These are phyloP conservation scores for Neurospora crassa DNA, from an alignment of 2,329 filamentous ascomycete species.

Conservation along the genomic window DNA sequence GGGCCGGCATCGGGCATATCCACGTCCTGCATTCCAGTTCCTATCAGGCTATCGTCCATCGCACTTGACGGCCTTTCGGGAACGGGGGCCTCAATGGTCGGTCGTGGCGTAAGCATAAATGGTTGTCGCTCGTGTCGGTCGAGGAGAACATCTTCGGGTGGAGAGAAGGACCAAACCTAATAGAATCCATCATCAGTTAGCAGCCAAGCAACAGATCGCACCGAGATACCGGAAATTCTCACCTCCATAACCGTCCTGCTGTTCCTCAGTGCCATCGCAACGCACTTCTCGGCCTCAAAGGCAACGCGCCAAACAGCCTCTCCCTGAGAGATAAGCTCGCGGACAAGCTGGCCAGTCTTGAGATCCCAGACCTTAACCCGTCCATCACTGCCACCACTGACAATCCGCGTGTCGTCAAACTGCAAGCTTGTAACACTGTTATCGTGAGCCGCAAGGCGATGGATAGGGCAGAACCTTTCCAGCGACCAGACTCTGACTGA, in stretches of 20 bases:
- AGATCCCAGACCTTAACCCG: slow-evolving; percentile 98
- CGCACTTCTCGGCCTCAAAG: slow-evolving; percentile 96
- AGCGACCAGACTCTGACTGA: slow-evolving; percentile 95
- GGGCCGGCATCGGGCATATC: slow-evolving; percentile 48
- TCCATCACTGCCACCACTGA: slow-evolving; percentile 94
- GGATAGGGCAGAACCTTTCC: slow-evolving; percentile 81
- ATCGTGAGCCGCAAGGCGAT: slow-evolving; percentile 90
- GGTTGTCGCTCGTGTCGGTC: slow-evolving; percentile 42
- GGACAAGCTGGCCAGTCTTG: slow-evolving; percentile 79
- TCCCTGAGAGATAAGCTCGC: slow-evolving; percentile 82
- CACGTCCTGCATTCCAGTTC: slow-evolving; percentile 34
- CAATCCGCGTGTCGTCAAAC: slow-evolving; percentile 91
- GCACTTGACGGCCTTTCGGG: slow-evolving; percentile 42
- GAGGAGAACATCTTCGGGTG: slow-evolving; percentile 59
- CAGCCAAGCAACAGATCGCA: neutral
- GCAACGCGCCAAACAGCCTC: slow-evolving; percentile 97
- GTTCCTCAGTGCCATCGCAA: slow-evolving; percentile 81
- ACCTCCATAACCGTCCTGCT: slow-evolving; percentile 97
- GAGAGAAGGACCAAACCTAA: slow-evolving; percentile 91
- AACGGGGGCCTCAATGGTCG: slow-evolving; percentile 33
- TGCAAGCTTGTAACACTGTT: slow-evolving; percentile 97
- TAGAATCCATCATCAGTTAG: slow-evolving; percentile 19
- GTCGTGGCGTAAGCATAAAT: slow-evolving; percentile 34
- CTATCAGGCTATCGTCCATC: slow-evolving; percentile 31
- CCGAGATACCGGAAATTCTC: slow-evolving; percentile 25